Base-by-base conservation (phyloP, 345 rosid species). In the Limnanthes douglasii region DNA sequence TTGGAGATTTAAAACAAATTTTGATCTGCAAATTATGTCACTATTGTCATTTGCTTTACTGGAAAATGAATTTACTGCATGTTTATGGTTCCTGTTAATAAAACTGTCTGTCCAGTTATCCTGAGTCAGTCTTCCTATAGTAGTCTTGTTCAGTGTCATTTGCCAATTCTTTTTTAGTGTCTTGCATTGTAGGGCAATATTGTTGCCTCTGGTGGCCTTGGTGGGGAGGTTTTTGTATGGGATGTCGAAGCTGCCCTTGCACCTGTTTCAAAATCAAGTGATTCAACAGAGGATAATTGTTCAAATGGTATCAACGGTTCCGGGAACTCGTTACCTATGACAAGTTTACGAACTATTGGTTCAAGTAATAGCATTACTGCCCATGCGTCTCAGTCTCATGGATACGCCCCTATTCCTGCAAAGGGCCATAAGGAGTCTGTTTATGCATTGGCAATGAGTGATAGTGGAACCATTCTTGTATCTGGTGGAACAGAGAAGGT, bases 401-500 rank as follows among this genome's bases (percentile, higher is more conserved):
- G 94, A 32, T 73, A 77, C 58, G 61, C 72, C 15, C 96, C 96
- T 11, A 52, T 71, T 23, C 46, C 80, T 64, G 94, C 81, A 41
- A 92, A 92, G 69, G 99, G 99, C 50, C 99, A 92, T 51, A 92
- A 92, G 64, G 99, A 92, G 72, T 92, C 99, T 1, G 99, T 85
- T 53, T 92, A 92, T 67, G 96, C 99, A 27, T 65, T 92, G 68
- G 93, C 90, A 36, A 81, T 85, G 96, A 92, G 81, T 71, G 86
- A 73, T 55, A 69, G 70, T 39, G 96, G 93, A 46, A 57, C 74
- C 25, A 58, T 73, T 68, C 99, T 92, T 46, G 94, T 92, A 34
- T 92, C 99, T 49, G 99, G 99, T 59, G 99, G 99, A 46, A 92
- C 96, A 13, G 96, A 92, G 70, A 85, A 85, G 96, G 96, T 85